Conservation (phyloP, 2,329 filamentous ascomycete species). For the Botryosphaeria dothidea region DNA sequence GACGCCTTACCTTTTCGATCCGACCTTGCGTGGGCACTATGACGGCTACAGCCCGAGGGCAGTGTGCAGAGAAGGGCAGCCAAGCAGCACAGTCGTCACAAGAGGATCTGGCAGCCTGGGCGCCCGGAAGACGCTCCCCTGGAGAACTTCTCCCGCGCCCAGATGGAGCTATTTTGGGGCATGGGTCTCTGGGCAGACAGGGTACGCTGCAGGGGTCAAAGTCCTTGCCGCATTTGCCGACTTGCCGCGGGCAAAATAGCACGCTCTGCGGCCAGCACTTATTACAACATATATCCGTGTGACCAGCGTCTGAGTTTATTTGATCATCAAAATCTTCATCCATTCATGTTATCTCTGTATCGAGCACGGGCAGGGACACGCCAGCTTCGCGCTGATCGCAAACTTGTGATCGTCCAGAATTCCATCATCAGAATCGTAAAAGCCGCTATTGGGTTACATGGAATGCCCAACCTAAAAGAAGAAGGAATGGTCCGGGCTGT, state of each 20-base stretch:
- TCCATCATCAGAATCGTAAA: neutral
- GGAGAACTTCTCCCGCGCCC: neutral
- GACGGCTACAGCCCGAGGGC: neutral
- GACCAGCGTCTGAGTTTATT: neutral
- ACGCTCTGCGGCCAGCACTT: neutral
- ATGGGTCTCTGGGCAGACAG: neutral
- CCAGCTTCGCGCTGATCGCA: neutral
- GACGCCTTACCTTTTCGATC: neutral
- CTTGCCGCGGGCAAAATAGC: neutral
- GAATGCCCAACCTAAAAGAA: neutral
- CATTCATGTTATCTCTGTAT: neutral
- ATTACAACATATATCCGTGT: neutral
- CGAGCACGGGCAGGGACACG: neutral
- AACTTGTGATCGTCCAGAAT: neutral
- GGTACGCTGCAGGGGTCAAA: neutral
- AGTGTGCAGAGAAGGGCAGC: neutral
- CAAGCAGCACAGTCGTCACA: neutral
- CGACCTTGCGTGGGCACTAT: neutral
- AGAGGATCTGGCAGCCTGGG: neutral
- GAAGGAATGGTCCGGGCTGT: neutral
- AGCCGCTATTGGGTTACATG: neutral
- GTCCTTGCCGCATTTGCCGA: slow-evolving; percentile 8
- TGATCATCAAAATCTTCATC: neutral
- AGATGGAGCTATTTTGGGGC: neutral
- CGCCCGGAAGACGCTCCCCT: neutral